Conservation (phyloP, 192 early-diverging fungal species). For the Mortierella claussenii region DNA sequence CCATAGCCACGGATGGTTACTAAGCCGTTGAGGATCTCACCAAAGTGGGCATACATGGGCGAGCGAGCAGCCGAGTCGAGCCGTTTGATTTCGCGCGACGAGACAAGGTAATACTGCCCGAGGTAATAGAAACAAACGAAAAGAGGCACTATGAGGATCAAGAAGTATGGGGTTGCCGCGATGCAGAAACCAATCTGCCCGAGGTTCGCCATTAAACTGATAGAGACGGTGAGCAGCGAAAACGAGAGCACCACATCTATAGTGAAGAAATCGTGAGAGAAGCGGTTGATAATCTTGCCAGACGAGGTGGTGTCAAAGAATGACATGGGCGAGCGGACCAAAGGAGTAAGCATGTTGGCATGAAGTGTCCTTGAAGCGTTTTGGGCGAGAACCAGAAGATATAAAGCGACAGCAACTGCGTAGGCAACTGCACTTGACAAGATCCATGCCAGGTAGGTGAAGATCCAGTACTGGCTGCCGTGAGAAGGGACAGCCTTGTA, state of each 20-base stretch:
- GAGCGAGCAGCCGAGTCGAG: constrained; percentile 68
- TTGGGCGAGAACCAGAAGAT: constrained; percentile 66
- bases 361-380: constrained; percentile 66
- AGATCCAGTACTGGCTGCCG: constrained; percentile 7
- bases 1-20: constrained; percentile 74
- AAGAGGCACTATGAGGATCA: constrained; percentile 48
- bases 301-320: constrained; percentile 53
- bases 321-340: constrained; percentile 64
- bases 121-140: constrained; percentile 60
- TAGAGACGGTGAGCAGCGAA: constrained; percentile 50
- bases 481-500: not conserved
- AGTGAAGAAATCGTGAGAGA: constrained; percentile 79
- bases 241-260: constrained; percentile 67
- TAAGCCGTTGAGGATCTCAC: constrained; percentile 62
- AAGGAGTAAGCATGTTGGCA: constrained; percentile 64
- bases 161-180: constrained; percentile 66
- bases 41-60: constrained; percentile 64
- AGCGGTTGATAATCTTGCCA: constrained; percentile 85
- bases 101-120: constrained; percentile 65
- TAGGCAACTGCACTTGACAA: constrained; percentile 20
- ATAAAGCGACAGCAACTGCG: constrained; percentile 60
- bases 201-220: constrained; percentile 44
- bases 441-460: constrained; percentile 26
- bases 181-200: constrained; percentile 63
- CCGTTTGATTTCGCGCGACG: constrained; percentile 87